Evolutionary conservation across 257 asterid genomes (phyloP).

Genomic region (Nicotiana knightiana): DNA sequence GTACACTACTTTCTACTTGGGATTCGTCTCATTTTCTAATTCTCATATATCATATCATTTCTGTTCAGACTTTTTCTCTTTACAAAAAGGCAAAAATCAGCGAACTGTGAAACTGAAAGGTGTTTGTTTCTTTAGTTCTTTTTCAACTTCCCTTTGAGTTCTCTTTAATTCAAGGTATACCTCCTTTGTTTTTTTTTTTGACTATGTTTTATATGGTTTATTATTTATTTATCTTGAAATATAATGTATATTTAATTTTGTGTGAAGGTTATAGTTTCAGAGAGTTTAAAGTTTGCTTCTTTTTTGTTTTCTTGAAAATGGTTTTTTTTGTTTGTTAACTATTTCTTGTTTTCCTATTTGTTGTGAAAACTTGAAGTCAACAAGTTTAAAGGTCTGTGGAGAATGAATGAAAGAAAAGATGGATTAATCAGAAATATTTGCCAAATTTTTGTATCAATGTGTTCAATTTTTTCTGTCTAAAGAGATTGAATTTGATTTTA

Average conservation of each 20-base stretch:
- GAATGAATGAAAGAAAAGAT: neutral
- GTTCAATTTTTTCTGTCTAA: neutral
- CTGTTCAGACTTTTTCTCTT: neutral
- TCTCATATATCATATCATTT: neutral
- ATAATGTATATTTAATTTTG: neutral
- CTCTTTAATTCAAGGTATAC: conserved; percentile 6
- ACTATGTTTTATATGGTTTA: neutral
- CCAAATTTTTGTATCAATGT: neutral
- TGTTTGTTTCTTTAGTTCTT: neutral
- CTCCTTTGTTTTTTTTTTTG: neutral
- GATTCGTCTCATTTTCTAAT: conserved; percentile 7
- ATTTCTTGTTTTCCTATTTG: neutral
- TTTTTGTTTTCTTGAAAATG: neutral
- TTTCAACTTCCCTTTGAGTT: neutral
- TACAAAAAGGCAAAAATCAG: neutral
- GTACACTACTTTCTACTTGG: neutral
- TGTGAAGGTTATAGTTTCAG: neutral
- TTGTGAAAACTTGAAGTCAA: neutral
- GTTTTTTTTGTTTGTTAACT: neutral
- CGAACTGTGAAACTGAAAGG: neutral
- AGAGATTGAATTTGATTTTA: neutral
- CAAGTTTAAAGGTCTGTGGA: neutral
- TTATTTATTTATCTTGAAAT: neutral
- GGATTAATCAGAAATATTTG: neutral
- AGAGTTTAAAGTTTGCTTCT: neutral